Evolutionary conservation across 2,329 filamentous ascomycete genomes (phyloP).

Genomic region (Aspergillus transmontanensis): DNA sequence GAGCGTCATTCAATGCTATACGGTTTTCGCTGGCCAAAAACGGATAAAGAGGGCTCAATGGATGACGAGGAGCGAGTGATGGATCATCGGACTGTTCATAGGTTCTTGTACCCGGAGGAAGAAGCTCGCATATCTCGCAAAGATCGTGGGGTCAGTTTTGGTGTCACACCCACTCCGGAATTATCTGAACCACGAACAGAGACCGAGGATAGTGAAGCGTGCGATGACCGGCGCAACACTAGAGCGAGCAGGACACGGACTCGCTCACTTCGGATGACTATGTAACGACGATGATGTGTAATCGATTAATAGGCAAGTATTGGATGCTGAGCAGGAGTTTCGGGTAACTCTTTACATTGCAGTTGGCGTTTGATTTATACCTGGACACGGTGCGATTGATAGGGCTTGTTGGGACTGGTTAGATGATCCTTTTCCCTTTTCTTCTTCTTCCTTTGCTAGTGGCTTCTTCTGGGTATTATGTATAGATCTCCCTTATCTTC

Average conservation of each 20-base stretch:
- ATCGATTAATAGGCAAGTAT: slow-evolving; percentile 1
- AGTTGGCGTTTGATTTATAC: slow-evolving; percentile 1
- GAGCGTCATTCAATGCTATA: too few relatives aligned
- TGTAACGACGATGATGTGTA: slow-evolving; percentile 27
- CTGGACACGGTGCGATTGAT: not conserved
- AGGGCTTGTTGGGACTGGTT: not conserved
- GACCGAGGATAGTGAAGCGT: slow-evolving; percentile 39
- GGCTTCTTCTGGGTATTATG: not conserved
- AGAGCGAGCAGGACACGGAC: slow-evolving; percentile 37
- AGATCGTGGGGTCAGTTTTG: slow-evolving; percentile 40
- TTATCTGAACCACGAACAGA: slow-evolving; percentile 41
- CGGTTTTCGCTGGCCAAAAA: too few relatives aligned
- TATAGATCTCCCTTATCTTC: not conserved
- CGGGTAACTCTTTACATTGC: slow-evolving; percentile 4
- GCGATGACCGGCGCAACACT: slow-evolving; percentile 38
- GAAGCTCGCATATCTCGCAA: slow-evolving; percentile 54
- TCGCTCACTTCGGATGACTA: slow-evolving; percentile 38
- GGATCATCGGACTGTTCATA: slow-evolving; percentile 84
- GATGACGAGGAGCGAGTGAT: slow-evolving; percentile 72
- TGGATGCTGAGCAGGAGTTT: slow-evolving; percentile 10
- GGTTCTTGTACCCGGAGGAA: slow-evolving; percentile 74
- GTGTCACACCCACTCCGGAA: slow-evolving; percentile 41
- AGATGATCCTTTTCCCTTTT: slow-evolving; percentile 3
- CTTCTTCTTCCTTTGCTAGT: not conserved
- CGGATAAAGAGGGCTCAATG: slow-evolving; percentile 62